These are phyloP conservation scores for Amoebophrya sp. DNA, from an alignment of 169 alveolate species.

Conservation along the genomic window DNA sequence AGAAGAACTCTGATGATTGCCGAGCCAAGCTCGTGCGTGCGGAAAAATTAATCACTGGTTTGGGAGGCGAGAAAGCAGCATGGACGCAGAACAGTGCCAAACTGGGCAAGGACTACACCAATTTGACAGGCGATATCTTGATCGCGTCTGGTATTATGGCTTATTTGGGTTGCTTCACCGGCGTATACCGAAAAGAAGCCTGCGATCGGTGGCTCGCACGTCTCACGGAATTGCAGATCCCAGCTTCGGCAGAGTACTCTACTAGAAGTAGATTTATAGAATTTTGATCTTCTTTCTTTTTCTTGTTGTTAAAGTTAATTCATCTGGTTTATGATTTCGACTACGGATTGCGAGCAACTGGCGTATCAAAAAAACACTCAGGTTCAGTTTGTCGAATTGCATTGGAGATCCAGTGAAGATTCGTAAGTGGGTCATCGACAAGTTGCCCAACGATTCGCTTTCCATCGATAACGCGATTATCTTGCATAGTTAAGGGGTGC, in stretches of 20 bases:
- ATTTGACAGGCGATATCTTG: slow-evolving; percentile 78
- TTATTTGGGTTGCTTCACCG: slow-evolving; percentile 75
- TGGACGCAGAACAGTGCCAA: slow-evolving; percentile 88
- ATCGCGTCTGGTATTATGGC: slow-evolving; percentile 67
- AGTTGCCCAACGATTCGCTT: slow-evolving; percentile 61
- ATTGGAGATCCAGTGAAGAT: slow-evolving; percentile 82
- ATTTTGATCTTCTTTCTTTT: neutral
- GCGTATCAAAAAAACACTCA: neutral
- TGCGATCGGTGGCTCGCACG: slow-evolving; percentile 60
- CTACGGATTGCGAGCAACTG: neutral
- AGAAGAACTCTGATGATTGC: slow-evolving; percentile 60
- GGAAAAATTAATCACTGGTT: slow-evolving; percentile 82
- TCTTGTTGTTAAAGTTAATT: neutral
- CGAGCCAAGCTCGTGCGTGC: slow-evolving; percentile 71
- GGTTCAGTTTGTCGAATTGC: slow-evolving; percentile 54
- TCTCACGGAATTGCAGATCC: slow-evolving; percentile 59
- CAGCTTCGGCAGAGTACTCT: slow-evolving; percentile 57
- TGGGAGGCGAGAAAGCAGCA: slow-evolving; percentile 83
- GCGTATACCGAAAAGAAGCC: slow-evolving; percentile 65
- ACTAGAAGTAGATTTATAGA: neutral
- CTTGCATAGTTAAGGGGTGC: slow-evolving; percentile 33
- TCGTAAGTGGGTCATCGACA: slow-evolving; percentile 78
- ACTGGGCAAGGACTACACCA: slow-evolving; percentile 64
- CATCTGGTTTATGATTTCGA: neutral
- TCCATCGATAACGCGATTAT: slow-evolving; percentile 63